Base-by-base conservation (phyloP, 2,329 filamentous ascomycete genomes). In the Rhynchosporium secalis region DNA sequence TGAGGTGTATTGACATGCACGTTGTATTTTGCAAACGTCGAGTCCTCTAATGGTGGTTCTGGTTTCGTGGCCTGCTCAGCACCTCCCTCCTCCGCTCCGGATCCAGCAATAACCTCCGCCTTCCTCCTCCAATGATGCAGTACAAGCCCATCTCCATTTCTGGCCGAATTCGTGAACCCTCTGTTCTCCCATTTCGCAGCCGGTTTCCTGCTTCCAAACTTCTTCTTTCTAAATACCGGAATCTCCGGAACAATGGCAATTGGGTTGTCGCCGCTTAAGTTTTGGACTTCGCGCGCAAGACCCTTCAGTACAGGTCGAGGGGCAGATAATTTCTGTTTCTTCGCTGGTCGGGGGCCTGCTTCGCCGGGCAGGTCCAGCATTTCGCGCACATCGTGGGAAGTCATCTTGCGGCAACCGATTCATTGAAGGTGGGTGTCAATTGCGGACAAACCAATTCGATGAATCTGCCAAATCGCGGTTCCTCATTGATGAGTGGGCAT, bases 11-110 rank as follows among this genome's bases (percentile, higher is more conserved):
- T 83, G 13, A 94, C 85, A 67, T 88, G 83, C 60, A 96, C 87
- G 73, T 97, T 96, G 81, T 90, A 98, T 73, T 94, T 96, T 54
- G 91, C 86, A 76, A 95, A 98, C 2, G 78, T 72, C 7, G 85
- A 87, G 72, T 88, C 85, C 65, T 88, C 85, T 1, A 77, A 59
- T 48, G 71, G 69, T 63, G 70, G 65, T 6, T 74, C 71, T 70
- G 73, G 69, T 70, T 77, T 74, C n/a, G 76, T 75, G 41, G 73
- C 73, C 56, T 77, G 69, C 15, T 78, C 76, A 72, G 76, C 72
- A 62, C 71, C 67, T 46, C 72, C 72, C 45, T 71, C 71, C 36
- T 76, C 73, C n/a, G 80, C 78, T 4, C 75, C 71, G 45, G 75
- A 66, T 40, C 74, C 68, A 60, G 72, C 65, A 71, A 79, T 71